These are phyloP conservation scores for Kuraishia capsulata DNA, from an alignment of 805 yeast species.

Conservation along the genomic window DNA sequence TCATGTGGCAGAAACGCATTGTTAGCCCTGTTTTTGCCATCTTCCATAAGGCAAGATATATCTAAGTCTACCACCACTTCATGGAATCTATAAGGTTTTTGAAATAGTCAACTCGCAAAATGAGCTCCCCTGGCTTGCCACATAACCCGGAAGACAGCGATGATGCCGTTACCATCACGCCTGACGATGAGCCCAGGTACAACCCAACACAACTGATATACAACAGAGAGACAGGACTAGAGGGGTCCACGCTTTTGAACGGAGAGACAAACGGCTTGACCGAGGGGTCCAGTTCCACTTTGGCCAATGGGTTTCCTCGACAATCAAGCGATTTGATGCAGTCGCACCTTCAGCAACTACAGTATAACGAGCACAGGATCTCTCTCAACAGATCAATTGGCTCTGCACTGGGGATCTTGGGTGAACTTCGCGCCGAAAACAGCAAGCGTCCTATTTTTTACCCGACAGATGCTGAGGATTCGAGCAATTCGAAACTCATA, in stretches of 20 bases:
- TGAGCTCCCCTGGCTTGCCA: no score
- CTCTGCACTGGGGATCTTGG: conserved; percentile 39
- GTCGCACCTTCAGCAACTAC: conserved; percentile 61
- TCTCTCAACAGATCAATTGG: conserved; percentile 55
- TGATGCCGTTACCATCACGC: background rate
- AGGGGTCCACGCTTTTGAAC: conserved; percentile 3
- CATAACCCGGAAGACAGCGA: no score
- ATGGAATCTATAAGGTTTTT: no score
- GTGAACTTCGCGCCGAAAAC: conserved; percentile 48
- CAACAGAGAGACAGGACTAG: conserved; percentile 2
- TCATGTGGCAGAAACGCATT: background rate
- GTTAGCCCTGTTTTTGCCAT: no score
- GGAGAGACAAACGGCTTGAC: conserved; percentile 1
- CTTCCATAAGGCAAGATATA: no score
- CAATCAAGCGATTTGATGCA: background rate
- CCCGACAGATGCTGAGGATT: conserved; percentile 34
- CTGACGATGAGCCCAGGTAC: background rate
- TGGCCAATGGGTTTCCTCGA: no score
- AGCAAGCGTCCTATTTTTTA: conserved; percentile 51
- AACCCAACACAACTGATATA: background rate
- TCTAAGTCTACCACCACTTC: no score
- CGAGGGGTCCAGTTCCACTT: background rate
- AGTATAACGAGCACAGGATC: conserved; percentile 64
- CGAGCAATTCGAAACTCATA: conserved; percentile 22
- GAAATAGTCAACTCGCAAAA: no score